Evolutionary conservation across 1,139 yeast genomes (phyloP).

Genomic region (Suhomyces taliae): DNA sequence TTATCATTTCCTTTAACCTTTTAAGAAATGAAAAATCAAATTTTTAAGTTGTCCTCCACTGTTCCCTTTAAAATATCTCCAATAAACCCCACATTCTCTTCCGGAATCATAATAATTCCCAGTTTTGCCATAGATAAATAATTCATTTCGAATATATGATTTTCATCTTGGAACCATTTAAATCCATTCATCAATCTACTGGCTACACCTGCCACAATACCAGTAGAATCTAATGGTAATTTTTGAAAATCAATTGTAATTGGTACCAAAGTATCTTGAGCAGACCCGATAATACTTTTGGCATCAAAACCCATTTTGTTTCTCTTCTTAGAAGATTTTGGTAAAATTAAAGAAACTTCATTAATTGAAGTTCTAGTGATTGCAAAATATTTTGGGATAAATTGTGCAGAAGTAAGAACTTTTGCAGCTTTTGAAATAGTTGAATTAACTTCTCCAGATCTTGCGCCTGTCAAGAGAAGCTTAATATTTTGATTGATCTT

Average conservation of each 20-base stretch:
- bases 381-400: conserved; percentile 54
- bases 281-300: conserved; percentile 53
- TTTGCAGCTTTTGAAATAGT: conserved; percentile 40
- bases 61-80: conserved; percentile 4
- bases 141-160: conserved; percentile 49
- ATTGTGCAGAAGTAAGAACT: conserved; percentile 27
- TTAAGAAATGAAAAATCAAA: too few relatives aligned
- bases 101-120: conserved; percentile 60
- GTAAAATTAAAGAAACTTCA: conserved; percentile 56
- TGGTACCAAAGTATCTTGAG: conserved; percentile 59
- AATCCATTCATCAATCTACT: conserved; percentile 43
- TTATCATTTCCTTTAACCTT: too few relatives aligned
- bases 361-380: conserved; percentile 55
- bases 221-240: conserved; percentile 62
- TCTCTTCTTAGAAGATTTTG: conserved; percentile 40
- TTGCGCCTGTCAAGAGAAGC: conserved; percentile 61
- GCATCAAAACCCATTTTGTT: conserved; percentile 43
- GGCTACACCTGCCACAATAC: conserved; percentile 70
- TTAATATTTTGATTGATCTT: conserved; percentile 39
- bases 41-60: neutral
- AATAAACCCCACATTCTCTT: conserved; percentile 41
- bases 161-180: conserved; percentile 17
- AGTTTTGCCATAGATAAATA: conserved; percentile 64
- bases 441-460: conserved; percentile 47
- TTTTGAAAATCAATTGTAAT: conserved; percentile 54